Evolutionary conservation across 257 asterid species (phyloP).

Genomic region (Gentiana straminea): DNA sequence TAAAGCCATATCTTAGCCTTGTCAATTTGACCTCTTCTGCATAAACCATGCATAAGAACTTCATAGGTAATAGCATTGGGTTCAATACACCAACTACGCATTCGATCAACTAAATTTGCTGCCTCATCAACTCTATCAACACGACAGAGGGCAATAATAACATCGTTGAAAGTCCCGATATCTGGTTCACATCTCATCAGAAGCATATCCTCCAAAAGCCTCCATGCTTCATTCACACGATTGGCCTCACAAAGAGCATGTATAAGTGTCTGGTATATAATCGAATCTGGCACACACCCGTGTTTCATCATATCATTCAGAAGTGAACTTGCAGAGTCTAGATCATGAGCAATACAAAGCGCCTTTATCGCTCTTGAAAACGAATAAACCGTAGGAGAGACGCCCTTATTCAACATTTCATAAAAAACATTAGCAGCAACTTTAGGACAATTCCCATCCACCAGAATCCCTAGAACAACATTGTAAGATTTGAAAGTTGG

Average conservation of each 20-base stretch:
- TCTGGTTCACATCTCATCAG: conserved; percentile 88
- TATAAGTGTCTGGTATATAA: conserved; percentile 77
- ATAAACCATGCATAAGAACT: conserved; percentile 63
- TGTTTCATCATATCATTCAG: conserved; percentile 93
- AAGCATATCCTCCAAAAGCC: conserved; percentile 88
- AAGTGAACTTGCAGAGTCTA: conserved; percentile 74
- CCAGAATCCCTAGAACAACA: conserved; percentile 59
- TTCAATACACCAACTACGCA: conserved; percentile 57
- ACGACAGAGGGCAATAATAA: conserved; percentile 66
- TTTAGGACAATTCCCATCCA: conserved; percentile 72
- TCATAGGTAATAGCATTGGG: conserved; percentile 84
- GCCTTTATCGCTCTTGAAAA: conserved; percentile 74
- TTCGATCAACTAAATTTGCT: conserved; percentile 80
- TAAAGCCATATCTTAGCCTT: conserved; percentile 50
- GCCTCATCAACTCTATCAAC: conserved; percentile 74
- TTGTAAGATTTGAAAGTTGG: conserved; percentile 83
- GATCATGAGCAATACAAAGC: conserved; percentile 57
- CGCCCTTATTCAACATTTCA: conserved; percentile 75
- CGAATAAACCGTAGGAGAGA: conserved; percentile 65
- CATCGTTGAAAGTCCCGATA: conserved; percentile 73
- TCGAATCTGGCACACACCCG: conserved; percentile 84
- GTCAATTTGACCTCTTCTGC: conserved; percentile 57
- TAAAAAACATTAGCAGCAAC: conserved; percentile 83
- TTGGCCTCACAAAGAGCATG: conserved; percentile 47
- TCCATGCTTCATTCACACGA: conserved; percentile 68